Evolutionary conservation across 1,139 yeast genomes (phyloP).

Genomic region (Pichiaceae sp.): DNA sequence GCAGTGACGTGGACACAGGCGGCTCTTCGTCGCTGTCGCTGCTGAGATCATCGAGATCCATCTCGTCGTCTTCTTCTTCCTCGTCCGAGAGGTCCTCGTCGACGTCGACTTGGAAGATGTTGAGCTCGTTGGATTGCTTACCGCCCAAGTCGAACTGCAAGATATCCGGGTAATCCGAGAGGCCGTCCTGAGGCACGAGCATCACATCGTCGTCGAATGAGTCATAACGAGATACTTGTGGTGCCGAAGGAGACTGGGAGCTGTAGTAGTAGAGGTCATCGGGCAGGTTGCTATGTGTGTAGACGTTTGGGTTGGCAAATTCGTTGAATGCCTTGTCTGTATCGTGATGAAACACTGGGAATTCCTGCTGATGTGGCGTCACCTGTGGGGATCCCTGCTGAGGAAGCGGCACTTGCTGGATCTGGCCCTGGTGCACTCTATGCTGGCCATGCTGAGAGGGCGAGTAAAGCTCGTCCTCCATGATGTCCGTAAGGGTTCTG

Average conservation of each 20-base stretch:
- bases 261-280: slow-evolving; percentile 14
- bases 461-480: slow-evolving; percentile 21
- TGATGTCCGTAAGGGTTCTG: slow-evolving; percentile 20
- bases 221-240: neutral
- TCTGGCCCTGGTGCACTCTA: slow-evolving; percentile 5
- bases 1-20: too few relatives aligned
- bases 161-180: slow-evolving; percentile 17
- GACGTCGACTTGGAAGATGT: slow-evolving; percentile 22
- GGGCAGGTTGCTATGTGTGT: slow-evolving; percentile 16
- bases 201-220: slow-evolving; percentile 17
- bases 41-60: slow-evolving; percentile 22
- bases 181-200: slow-evolving; percentile 22
- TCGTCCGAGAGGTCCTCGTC: slow-evolving; percentile 28
- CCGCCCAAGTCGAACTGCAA: slow-evolving; percentile 18
- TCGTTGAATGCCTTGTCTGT: neutral
- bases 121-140: slow-evolving; percentile 23
- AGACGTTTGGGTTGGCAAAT: slow-evolving; percentile 21
- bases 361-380: neutral
- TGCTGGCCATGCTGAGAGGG: slow-evolving; percentile 5
- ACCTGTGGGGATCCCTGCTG: slow-evolving; percentile 2
- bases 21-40: slow-evolving; percentile 13
- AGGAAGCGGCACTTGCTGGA: slow-evolving; percentile 2
- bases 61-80: slow-evolving; percentile 23
- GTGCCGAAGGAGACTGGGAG: neutral
- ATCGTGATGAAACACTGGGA: neutral